Evolutionary conservation across 2,329 filamentous ascomycete species (phyloP), one percentile per base, ranked within the genome.

Genomic region (Chaetomium sp.): DNA sequence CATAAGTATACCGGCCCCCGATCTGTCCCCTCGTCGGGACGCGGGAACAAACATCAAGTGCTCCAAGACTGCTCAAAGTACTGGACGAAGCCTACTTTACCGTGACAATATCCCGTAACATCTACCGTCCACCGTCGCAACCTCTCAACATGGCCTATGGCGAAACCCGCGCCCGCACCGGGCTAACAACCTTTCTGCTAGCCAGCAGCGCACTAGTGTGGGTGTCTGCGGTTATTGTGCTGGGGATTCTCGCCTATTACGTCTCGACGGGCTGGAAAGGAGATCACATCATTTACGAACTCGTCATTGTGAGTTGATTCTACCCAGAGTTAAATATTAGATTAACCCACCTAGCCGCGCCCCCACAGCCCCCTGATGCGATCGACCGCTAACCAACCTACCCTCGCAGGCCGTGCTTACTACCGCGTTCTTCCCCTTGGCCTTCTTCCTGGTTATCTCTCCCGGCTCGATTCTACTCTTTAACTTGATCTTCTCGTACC

Each of bases 401-500:
- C 14, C 4, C 3, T 6, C 5, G 4, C 36, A 70, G 68, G 62
- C 68, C 19, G 68, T 70, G 47, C 59, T 70, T 32, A 70, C 68
- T 1, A 65, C 67, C 33, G 64, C 62, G n/a, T 67, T 70, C 60
- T 68, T 66, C 61, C 55, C 68, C 19, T 37, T 62, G 52, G 62
- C 68, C 3, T 70, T 69, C 60, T 59, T 69, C 58, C 61, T 70
- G 35, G 60, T 61, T 52, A 44, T 60, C 6, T 61, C 61, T 33
- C 62, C 63, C 0, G 64, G 65, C 35, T 66, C 63, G 40, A 43
- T 65, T 37, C 58, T 69, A 32, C 57, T 70, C 7, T 70, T 70
- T 63, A 69, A 70, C 62, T 60, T 69, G 52, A 65, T 70, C 50
- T 70, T 70, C 59, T 69, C 67, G 19, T 69, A 69, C 57, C 67